A percentile compares a stretch with the other conserved stretches of the same genome.
These are phyloP conservation scores for Aspergillus eucalypticola DNA, from an alignment of 2,329 filamentous ascomycete species.

Conservation along the genomic window DNA sequence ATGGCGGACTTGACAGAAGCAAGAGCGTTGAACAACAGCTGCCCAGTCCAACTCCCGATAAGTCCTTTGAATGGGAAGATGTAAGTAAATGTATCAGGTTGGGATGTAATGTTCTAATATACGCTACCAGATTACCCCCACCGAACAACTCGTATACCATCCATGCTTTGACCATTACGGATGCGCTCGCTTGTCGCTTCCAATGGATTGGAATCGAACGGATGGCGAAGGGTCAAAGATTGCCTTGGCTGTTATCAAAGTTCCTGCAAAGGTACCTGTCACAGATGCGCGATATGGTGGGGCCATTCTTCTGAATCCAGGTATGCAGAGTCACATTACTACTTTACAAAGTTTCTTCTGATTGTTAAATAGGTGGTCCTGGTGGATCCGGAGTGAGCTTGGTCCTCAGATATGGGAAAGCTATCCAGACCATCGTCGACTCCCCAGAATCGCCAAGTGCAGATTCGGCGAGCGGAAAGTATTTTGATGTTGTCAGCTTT, in stretches of 20 bases:
- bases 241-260: slow-evolving; percentile 8
- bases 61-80: not conserved
- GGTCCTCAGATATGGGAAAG: not conserved
- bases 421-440: slow-evolving; percentile 8
- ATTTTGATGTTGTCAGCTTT: slow-evolving; percentile 9
- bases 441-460: not conserved
- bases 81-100: not conserved
- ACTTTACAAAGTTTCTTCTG: not conserved
- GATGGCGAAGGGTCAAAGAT: not conserved
- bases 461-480: not conserved
- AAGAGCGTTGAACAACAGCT: not conserved
- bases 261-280: slow-evolving; percentile 9
- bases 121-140: not conserved
- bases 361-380: slow-evolving; percentile 1
- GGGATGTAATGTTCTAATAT: not conserved
- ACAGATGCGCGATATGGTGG: slow-evolving; percentile 2
- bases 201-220: slow-evolving; percentile 9
- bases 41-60: not conserved
- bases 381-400: slow-evolving; percentile 5
- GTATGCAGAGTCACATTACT: not conserved
- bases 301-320: not conserved
- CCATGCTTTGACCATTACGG: slow-evolving; percentile 1
- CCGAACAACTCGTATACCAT: slow-evolving; percentile 2
- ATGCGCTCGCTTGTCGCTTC: slow-evolving; percentile 6
- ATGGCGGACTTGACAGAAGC: not conserved